Percentiles rank a stretch among this genome's conserved stretches.
Conservation (phyloP, 768 basidiomycete species). For the Naganishia vishniacii region DNA sequence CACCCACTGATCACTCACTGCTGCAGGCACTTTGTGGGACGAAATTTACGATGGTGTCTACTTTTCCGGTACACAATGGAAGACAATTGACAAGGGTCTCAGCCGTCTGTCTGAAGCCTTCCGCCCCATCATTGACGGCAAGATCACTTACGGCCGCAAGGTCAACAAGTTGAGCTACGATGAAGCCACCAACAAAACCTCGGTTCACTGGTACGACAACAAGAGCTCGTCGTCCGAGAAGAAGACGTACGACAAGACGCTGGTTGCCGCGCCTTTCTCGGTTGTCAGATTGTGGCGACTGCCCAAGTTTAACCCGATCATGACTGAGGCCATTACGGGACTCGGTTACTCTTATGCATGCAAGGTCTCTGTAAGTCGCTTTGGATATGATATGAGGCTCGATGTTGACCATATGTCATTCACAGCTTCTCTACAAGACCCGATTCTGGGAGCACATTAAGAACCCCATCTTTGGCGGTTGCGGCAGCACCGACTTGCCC, state of each 20-base stretch:
- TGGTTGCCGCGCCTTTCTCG: slow-evolving; percentile 31
- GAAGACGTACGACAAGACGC: slow-evolving; percentile 30
- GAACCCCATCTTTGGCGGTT: slow-evolving; percentile 30
- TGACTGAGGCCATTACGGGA: slow-evolving; percentile 30
- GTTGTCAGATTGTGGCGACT: slow-evolving; percentile 27
- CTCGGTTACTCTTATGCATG: slow-evolving; percentile 30
- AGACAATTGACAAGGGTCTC: slow-evolving; percentile 35
- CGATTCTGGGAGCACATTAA: slow-evolving; percentile 33
- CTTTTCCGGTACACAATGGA: slow-evolving; percentile 32
- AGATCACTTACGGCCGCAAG: slow-evolving; percentile 27
- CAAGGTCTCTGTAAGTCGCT: slow-evolving; percentile 28
- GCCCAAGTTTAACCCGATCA: slow-evolving; percentile 27
- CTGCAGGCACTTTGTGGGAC: slow-evolving; percentile 32
- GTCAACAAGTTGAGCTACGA: slow-evolving; percentile 29
- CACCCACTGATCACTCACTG: not conserved
- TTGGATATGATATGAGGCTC: not conserved
- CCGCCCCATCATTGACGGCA: slow-evolving; percentile 32
- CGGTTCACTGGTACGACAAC: slow-evolving; percentile 30
- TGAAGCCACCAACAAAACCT: slow-evolving; percentile 29
- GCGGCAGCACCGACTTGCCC: slow-evolving; percentile 30
- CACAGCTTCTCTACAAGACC: slow-evolving; percentile 30
- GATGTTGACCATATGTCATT: not conserved
- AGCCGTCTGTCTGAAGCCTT: slow-evolving; percentile 33
- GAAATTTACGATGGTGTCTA: slow-evolving; percentile 35
- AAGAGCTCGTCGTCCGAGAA: slow-evolving; percentile 6